phyloP scores from a whole-genome alignment of 805 yeast species.

The Cyberlindnera misumaiensis region DNA sequence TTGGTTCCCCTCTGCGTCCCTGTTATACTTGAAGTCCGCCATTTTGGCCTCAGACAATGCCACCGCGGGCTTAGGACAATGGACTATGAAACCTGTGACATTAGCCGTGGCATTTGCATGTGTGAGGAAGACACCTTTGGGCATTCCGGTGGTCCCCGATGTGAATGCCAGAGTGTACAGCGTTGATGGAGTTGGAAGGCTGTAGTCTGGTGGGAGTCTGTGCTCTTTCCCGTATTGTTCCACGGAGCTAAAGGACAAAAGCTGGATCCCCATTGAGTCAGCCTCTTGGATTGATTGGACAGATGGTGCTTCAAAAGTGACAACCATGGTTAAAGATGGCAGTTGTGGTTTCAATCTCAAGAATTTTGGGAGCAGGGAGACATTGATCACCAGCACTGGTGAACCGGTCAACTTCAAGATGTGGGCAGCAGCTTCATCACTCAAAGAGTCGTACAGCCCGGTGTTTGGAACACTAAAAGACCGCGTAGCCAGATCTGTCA shows the following conservation, averaged over 20 bases:
- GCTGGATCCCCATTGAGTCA: constrained; percentile 22
- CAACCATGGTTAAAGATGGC: constrained; percentile 31
- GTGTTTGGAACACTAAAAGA: constrained; percentile 40
- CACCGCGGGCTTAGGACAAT: constrained; percentile 22
- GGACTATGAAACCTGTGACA: constrained; percentile 23
- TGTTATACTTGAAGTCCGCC: constrained; percentile 13
- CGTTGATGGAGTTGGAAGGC: constrained; percentile 32
- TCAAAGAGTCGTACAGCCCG: constrained; percentile 37
- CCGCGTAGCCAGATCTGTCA: constrained; percentile 50
- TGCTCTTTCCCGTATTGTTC: constrained; percentile 29
- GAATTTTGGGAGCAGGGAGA: constrained; percentile 35
- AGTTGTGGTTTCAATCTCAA: constrained; percentile 32
- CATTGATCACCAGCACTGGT: constrained; percentile 45
- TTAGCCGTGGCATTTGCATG: constrained; percentile 45
- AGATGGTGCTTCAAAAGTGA: constrained; percentile 38
- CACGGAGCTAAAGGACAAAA: constrained; percentile 30
- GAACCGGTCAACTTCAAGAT: constrained; percentile 44
- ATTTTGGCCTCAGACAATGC: constrained; percentile 12
- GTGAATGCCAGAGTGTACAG: constrained; percentile 50
- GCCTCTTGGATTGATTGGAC: constrained; percentile 13
- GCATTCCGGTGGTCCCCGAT: constrained; percentile 59
- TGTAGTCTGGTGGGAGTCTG: constrained; percentile 24
- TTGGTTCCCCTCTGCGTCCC: constrained; percentile 15
- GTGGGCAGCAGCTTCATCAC: constrained; percentile 43
- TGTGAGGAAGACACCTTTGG: constrained; percentile 59